Evolutionary conservation across 1,284 basidiomycete species (phyloP), one percentile per base, ranked within the genome.

Genomic region (Ganoderma lingzhi): DNA sequence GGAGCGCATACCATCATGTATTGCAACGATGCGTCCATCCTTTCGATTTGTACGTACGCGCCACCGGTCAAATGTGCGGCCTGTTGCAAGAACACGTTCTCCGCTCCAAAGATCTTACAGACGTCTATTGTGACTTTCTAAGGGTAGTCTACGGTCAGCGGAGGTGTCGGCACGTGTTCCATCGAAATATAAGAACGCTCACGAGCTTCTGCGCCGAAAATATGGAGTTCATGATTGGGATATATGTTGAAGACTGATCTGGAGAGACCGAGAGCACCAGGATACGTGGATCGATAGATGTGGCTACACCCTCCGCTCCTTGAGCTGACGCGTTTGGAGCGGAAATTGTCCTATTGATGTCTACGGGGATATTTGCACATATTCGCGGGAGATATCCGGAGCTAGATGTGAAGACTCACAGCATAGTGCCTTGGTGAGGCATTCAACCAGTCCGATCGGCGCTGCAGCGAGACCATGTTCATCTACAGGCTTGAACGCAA

Each of bases 141-240:
- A 37, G 28, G 35, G 28, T 10, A 15, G 23, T n/a, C 5, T n/a
- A 19, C 14, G 2, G 53, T 64, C 28, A 32, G 37, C n/a, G 19
- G 5, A 23, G 70, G 42, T 58, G 61, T 39, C 14, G n/a, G 9
- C 9, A 23, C 37, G 9, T 10, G 53, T 6, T 14, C 23, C 32
- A 53, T 23, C 61, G 44, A 32, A 23, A 51, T 55, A 23, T 23
- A 28, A 82, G 89, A 75, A 9, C 72, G 94, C 70, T 62, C 23
- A 73, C 96, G 68, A 96, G 87, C 83, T 99, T 99, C 80, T 99
- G 98, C 0, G 98, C 98, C 3, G 96, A 97, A 82, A 99, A 99
- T 64, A 99, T 99, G 68, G 96, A 94, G 80, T 99, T 99, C 98
- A 99, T 99, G 80, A 99, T 91, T 14, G 97, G 95, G 64, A 99